Evolutionary conservation across 805 yeast species (phyloP).

Genomic region (Yamadazyma laniorum): DNA sequence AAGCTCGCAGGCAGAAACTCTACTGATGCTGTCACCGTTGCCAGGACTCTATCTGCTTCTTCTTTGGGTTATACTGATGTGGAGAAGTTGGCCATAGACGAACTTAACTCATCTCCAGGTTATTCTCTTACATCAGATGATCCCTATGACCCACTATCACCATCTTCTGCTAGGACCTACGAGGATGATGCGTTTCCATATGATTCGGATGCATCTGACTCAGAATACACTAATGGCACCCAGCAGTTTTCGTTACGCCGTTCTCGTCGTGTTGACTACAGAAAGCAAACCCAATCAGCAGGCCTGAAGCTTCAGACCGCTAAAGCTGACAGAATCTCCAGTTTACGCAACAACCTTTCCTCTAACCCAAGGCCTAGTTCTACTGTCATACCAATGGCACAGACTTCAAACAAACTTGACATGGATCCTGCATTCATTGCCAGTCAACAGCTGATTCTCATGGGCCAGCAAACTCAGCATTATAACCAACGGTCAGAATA

Average conservation of each 20-base stretch:
- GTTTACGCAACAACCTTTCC: constrained; percentile 19
- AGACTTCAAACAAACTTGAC: constrained; percentile 1
- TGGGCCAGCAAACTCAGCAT: neutral
- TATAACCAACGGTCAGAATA: neutral
- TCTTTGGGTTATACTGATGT: constrained; percentile 58
- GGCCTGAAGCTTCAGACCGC: constrained; percentile 25
- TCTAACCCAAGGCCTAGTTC: neutral
- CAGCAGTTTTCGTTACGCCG: constrained; percentile 31
- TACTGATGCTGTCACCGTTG: constrained; percentile 78
- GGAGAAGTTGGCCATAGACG: constrained; percentile 44
- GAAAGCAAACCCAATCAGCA: constrained; percentile 24
- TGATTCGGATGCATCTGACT: constrained; percentile 11
- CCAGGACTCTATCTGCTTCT: constrained; percentile 72
- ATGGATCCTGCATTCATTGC: constrained; percentile 1
- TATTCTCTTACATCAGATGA: constrained; percentile 19
- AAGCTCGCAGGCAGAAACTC: constrained; percentile 76
- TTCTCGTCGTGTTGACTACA: constrained; percentile 40
- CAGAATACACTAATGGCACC: constrained; percentile 9
- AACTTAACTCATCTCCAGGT: constrained; percentile 23
- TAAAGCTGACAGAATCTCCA: constrained; percentile 22
- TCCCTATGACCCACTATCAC: constrained; percentile 19
- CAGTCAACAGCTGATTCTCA: neutral
- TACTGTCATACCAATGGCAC: constrained; percentile 6
- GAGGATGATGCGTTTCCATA: constrained; percentile 14
- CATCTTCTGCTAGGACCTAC: constrained; percentile 12